phyloP scores from a whole-genome alignment of 2,329 filamentous ascomycete species.

The Scedosporium dehoogii region DNA sequence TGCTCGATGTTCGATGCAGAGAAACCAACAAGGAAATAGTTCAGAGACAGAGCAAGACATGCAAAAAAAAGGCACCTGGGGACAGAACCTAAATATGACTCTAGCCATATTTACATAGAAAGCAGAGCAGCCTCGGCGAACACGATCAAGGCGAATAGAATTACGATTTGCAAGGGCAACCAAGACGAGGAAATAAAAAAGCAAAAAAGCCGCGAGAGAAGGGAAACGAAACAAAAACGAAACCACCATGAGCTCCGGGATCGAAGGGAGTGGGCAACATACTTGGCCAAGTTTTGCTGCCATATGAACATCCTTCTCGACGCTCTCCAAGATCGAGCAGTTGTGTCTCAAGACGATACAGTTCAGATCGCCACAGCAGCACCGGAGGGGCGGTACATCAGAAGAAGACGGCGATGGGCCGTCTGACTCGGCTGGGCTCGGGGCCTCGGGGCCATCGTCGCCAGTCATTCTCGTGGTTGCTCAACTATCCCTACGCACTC shows the following conservation, averaged over 20 bases:
- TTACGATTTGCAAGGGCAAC: background rate
- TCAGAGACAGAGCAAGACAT: slow-evolving; percentile 3
- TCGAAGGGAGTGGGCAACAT: slow-evolving; percentile 26
- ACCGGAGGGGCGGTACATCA: slow-evolving; percentile 36
- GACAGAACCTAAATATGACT: background rate
- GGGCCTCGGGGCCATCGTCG: background rate
- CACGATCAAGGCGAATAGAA: background rate
- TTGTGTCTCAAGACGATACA: slow-evolving; percentile 79
- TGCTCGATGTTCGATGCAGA: slow-evolving; percentile 14
- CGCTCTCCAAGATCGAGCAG: slow-evolving; percentile 61
- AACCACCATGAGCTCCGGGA: background rate
- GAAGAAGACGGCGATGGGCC: background rate
- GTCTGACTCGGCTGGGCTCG: background rate
- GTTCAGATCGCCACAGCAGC: slow-evolving; percentile 77
- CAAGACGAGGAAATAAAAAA: background rate
- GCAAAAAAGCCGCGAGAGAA: background rate
- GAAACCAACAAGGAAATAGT: background rate
- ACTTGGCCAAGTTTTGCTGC: slow-evolving; percentile 90
- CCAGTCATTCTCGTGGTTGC: background rate
- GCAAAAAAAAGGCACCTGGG: background rate
- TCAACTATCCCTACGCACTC: background rate
- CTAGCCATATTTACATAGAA: background rate
- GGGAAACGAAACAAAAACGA: background rate
- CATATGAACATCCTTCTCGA: slow-evolving; percentile 80
- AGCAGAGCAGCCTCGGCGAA: background rate